Base-by-base conservation (phyloP, 495 filamentous ascomycete genomes). In the Hypoxylon lienhwacheense region DNA sequence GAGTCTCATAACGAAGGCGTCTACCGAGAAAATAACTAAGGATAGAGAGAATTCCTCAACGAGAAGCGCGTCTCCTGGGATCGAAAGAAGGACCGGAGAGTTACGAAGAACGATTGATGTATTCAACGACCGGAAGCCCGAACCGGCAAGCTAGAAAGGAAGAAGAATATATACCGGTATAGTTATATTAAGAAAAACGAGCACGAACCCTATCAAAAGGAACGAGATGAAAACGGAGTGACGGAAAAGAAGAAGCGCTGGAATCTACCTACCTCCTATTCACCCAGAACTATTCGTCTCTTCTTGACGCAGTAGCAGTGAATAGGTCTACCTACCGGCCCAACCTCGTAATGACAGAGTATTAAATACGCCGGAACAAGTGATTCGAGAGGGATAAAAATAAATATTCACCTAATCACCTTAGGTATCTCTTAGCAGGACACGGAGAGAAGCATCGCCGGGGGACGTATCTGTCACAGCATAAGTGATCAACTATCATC, bases 91-190 rank as follows among this genome's bases (percentile, higher is more conserved):
- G 21, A 10, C 20, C 36, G n/a, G 17, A 46, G 11, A 40, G 40
- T n/a, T n/a, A n/a, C n/a, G n/a, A n/a, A n/a, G n/a, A n/a, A n/a
- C n/a, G n/a, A n/a, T n/a, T n/a, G n/a, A n/a, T n/a, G n/a, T n/a
- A n/a, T n/a, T n/a, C n/a, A n/a, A 47, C 33, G 35, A 42, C 40
- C 26, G 41, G 31, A 61, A 61, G 17, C 51, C 47, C 45, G 57
- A 61, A 55, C 57, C 57, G n/a, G 57, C 57, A 46, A 61, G 57
- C 46, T 21, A 21, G 20, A 35, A 37, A 20, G 41, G 12, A 32
- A 32, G 11, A 31, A 44, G 31, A 28, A 40, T 24, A 55, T 3
- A 32, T n/a, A n/a, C n/a, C n/a, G n/a, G n/a, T n/a, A n/a, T n/a
- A n/a, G n/a, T n/a, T n/a, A 40, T 7, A 24, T 35, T 17, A 25